A percentile compares a stretch with the other conserved stretches of the same genome.
Conservation (phyloP, 345 rosid genomes). For the Salix arbutifolia region DNA sequence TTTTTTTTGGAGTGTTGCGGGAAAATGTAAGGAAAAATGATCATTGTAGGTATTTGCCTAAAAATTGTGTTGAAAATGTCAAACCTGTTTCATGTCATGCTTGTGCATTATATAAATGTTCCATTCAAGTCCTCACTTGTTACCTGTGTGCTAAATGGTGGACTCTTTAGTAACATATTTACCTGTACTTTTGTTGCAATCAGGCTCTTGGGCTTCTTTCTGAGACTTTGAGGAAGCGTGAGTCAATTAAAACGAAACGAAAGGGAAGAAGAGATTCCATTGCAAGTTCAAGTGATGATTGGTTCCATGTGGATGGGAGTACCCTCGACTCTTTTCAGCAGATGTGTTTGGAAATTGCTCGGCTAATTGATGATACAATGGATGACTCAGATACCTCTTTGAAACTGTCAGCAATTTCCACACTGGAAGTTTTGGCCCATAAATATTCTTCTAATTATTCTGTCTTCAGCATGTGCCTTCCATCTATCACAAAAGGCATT, state of each 20-base stretch:
- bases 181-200: background rate
- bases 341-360: conserved; percentile 67
- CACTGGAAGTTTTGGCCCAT: conserved; percentile 68
- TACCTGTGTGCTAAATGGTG: background rate
- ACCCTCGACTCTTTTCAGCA: conserved; percentile 47
- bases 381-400: conserved; percentile 50
- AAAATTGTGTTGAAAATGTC: background rate
- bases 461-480: conserved; percentile 65
- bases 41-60: background rate
- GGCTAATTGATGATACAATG: conserved; percentile 44
- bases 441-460: conserved; percentile 63
- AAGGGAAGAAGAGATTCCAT: conserved; percentile 37
- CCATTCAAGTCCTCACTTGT: background rate
- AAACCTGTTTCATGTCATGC: background rate
- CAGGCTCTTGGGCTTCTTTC: conserved; percentile 82
- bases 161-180: background rate
- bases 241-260: conserved; percentile 37
- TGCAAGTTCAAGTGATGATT: conserved; percentile 28
- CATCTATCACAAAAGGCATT: conserved; percentile 55
- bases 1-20: background rate
- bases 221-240: conserved; percentile 54
- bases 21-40: background rate
- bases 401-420: conserved; percentile 65
- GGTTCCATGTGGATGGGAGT: conserved; percentile 57
- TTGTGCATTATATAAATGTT: background rate